Percentiles rank a stretch among this genome's conserved stretches.
Conservation (phyloP, 306 rosid species). For the Astragalus membranaceus region DNA sequence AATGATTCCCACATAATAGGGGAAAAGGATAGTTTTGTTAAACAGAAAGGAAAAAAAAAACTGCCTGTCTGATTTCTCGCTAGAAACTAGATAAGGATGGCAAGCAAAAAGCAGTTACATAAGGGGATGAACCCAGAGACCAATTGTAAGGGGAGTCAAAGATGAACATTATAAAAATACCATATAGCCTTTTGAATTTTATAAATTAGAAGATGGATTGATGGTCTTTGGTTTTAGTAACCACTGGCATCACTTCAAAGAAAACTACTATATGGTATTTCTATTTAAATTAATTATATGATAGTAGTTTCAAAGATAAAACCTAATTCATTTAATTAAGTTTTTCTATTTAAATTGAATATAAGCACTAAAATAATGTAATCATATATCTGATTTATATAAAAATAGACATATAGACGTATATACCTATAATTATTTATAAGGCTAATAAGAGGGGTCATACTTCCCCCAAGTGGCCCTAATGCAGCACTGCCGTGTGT, state of each 20-base stretch:
- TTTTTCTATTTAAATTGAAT: background rate
- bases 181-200: background rate
- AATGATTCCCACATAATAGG: background rate
- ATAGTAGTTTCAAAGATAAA: background rate
- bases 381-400: background rate
- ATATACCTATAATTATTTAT: background rate
- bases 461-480: no score
- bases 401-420: background rate
- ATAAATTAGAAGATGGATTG: background rate
- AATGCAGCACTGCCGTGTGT: no score
- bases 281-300: background rate
- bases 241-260: background rate
- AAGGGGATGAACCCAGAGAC: background rate
- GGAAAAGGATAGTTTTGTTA: background rate
- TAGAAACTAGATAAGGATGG: background rate
- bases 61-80: background rate
- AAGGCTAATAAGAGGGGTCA: background rate
- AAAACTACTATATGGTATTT: background rate
- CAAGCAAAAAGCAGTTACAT: background rate
- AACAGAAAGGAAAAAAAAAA: background rate
- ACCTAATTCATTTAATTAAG: background rate
- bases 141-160: background rate
- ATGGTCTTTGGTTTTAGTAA: background rate
- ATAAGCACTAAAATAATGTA: background rate
- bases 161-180: background rate